phyloP scores from a whole-genome alignment of 1,284 basidiomycete species.

The Marasmius sp. region DNA sequence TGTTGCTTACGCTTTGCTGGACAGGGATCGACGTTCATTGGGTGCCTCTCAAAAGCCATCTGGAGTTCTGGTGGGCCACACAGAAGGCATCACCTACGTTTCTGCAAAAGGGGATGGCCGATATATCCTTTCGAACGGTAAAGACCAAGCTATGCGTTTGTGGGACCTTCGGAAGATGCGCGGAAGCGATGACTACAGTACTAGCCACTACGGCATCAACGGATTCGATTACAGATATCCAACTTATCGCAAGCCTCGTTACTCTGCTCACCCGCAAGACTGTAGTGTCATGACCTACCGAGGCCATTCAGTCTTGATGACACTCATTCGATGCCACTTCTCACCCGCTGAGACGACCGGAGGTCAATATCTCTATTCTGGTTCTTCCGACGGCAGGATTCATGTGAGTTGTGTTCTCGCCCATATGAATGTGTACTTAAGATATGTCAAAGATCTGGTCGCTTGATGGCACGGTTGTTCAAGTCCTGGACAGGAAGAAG shows the following conservation, averaged over 20 bases:
- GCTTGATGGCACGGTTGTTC: constrained; percentile 82
- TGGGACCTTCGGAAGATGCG: constrained; percentile 97
- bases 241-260: constrained; percentile 65
- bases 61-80: constrained; percentile 92
- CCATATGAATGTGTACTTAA: background rate
- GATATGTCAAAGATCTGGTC: constrained; percentile 79
- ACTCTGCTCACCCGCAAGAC: constrained; percentile 71
- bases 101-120: constrained; percentile 91
- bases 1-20: background rate
- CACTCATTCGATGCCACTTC: constrained; percentile 95
- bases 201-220: constrained; percentile 56
- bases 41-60: constrained; percentile 80
- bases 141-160: constrained; percentile 89
- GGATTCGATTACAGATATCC: constrained; percentile 83
- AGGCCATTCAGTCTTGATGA: constrained; percentile 90
- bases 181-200: constrained; percentile 67
- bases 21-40: constrained; percentile 89
- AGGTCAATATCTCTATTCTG: constrained; percentile 91
- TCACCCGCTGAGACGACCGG: constrained; percentile 91
- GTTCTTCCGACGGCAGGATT: constrained; percentile 79
- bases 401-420: constrained; percentile 53
- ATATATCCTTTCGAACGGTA: constrained; percentile 96
- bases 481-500: constrained; percentile 81
- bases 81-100: constrained; percentile 90
- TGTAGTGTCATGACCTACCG: constrained; percentile 95